Percentiles rank a stretch among this genome's conserved stretches.
These are phyloP conservation scores for Picochlorum sp. DNA, from an alignment of 139 green algal species.

Conservation along the genomic window DNA sequence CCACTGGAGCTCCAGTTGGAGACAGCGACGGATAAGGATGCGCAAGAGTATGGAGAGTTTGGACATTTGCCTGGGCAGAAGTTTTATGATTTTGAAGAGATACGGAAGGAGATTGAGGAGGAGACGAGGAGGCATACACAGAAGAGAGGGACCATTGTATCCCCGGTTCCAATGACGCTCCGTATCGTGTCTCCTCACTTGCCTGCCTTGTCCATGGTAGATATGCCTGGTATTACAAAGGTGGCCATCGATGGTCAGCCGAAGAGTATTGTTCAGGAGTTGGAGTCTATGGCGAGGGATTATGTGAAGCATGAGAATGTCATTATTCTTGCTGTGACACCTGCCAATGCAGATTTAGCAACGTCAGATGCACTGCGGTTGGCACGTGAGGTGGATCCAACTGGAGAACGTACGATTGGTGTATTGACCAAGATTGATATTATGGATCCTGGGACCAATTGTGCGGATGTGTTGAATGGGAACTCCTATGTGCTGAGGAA, in stretches of 20 bases:
- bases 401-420: conserved; percentile 53
- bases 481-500: conserved; percentile 64
- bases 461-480: conserved; percentile 73
- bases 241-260: conserved; percentile 94
- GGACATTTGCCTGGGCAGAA: conserved; percentile 67
- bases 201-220: conserved; percentile 89
- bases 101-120: conserved; percentile 83
- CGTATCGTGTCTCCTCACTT: conserved; percentile 82
- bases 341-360: conserved; percentile 94
- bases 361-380: conserved; percentile 94
- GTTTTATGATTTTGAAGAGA: conserved; percentile 73
- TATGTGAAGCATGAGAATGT: conserved; percentile 87
- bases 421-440: conserved; percentile 95
- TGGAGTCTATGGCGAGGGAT: conserved; percentile 90
- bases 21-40: conserved; percentile 61
- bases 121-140: conserved; percentile 79
- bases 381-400: conserved; percentile 82
- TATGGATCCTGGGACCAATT: conserved; percentile 89
- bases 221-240: conserved; percentile 96
- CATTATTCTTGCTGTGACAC: conserved; percentile 93
- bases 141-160: conserved; percentile 65
- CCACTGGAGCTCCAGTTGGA: conserved; percentile 88
- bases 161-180: conserved; percentile 88
- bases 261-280: conserved; percentile 81
- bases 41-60: conserved; percentile 85